Base-by-base conservation (phyloP, 31 red algal species). In the Bonnemaisonia californica region DNA sequence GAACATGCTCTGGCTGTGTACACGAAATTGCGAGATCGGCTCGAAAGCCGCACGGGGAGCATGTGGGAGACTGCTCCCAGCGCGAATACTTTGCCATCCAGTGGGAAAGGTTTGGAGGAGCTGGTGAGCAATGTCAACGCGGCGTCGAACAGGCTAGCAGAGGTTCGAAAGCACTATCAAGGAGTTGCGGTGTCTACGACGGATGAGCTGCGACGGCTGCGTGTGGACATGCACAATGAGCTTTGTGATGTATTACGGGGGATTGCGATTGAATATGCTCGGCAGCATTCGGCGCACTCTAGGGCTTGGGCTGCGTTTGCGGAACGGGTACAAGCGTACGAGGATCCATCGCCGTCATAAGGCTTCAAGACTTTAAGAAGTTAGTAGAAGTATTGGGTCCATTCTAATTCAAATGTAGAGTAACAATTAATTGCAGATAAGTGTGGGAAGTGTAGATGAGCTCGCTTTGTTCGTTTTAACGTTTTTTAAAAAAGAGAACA, bases 1-100 rank as follows among this genome's bases (percentile, higher is more conserved):
- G 90, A 93, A 75, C 82, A 86, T 38, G 90, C 90, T 3, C 57
- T 86, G 7, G 69, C 76, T 7, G 77, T 81, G 68, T 93, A 93
- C 54, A 80, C 74, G 42, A 80, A 76, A 36, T 60, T 93, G 58
- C 74, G 90, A 34, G 90, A 93, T 66, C 22, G 68, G n/a, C 54
- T 87, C 5, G 90, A 86, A 42, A 77, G 76, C 23, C 74, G 73
- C 1, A 81, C 89, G 1, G 89, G 80, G 21, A 88, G 74, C 37
- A 80, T 88, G 85, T 88, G 74, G 85, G 85, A 80, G 56, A 74
- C 45, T 26, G 39, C 31, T 60, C 62, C 65, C 35, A 65, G 64
- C 29, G 41, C 69, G 33, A 29, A 27, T 39, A 29, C 42, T 1
- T 41, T 5, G 2, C 3, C 48, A 36, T 29, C 54, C 26, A 65